phyloP scores from a whole-genome alignment of 2,329 filamentous ascomycete species.

The Penicillium sp. region DNA sequence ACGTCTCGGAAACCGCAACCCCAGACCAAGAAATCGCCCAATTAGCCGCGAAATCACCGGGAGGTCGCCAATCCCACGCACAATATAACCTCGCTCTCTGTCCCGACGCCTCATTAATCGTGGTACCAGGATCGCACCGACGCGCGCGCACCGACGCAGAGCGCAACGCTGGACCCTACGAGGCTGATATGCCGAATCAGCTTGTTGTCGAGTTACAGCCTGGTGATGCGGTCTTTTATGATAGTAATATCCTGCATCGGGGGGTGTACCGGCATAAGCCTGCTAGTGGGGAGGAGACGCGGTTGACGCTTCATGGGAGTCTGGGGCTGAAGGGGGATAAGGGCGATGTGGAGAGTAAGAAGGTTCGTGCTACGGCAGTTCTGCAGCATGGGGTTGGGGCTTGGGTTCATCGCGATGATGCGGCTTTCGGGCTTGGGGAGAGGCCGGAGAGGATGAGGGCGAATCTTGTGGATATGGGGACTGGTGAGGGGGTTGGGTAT shows the following conservation, averaged over 20 bases:
- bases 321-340: conserved; percentile 41
- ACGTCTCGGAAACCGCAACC: conserved; percentile 69
- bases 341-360: conserved; percentile 33
- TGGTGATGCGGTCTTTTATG: conserved; percentile 84
- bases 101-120: conserved; percentile 72
- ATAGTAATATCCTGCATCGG: conserved; percentile 78
- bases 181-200: conserved; percentile 65
- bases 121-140: conserved; percentile 76
- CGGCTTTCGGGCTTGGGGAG: conserved; percentile 42
- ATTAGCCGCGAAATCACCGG: conserved; percentile 55
- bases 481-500: conserved; percentile 49
- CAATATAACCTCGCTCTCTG: conserved; percentile 88
- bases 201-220: conserved; percentile 68
- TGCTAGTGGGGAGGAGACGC: conserved; percentile 40
- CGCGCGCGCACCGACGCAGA: conserved; percentile 73
- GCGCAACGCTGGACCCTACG: conserved; percentile 69
- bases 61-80: conserved; percentile 65
- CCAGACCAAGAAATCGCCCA: conserved; percentile 69
- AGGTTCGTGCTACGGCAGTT: conserved; percentile 48
- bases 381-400: conserved; percentile 52
- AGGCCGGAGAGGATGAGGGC: conserved; percentile 50
- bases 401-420: conserved; percentile 49
- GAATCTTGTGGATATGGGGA: conserved; percentile 51
- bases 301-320: conserved; percentile 50
- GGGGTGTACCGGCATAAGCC: conserved; percentile 47